A percentile compares a stretch with the other conserved stretches of the same genome.
Conservation (phyloP, 2,329 filamentous ascomycete species). For the Teratosphaeria destructans region DNA sequence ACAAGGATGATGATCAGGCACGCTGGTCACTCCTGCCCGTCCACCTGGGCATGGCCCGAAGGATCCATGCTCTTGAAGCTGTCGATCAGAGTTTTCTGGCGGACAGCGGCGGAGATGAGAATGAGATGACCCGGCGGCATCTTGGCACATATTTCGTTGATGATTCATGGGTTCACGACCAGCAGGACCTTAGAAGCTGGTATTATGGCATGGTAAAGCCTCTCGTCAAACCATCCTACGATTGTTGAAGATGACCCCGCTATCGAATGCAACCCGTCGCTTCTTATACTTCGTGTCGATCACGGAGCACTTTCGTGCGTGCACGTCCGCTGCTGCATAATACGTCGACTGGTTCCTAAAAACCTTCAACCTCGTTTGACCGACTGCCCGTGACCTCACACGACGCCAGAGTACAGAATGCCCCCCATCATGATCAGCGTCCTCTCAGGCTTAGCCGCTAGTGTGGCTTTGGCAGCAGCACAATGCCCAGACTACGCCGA, state of each 20-base stretch:
- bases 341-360: neutral
- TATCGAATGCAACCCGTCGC: neutral
- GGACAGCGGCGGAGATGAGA: neutral
- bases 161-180: too few relatives aligned
- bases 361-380: neutral
- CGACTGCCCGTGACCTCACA: neutral
- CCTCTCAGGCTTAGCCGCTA: neutral
- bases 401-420: neutral
- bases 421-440: neutral
- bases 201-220: neutral
- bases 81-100: neutral
- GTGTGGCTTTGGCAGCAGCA: neutral
- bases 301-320: neutral
- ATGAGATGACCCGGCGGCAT: neutral
- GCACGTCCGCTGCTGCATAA: neutral
- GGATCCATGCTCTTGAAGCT: neutral
- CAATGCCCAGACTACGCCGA: conserved; percentile 35
- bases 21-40: neutral
- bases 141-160: neutral
- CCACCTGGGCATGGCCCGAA: neutral
- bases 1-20: neutral
- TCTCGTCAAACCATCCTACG: too few relatives aligned
- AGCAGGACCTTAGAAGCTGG: too few relatives aligned
- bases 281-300: neutral
- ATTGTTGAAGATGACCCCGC: neutral